A percentile compares a stretch with the other conserved stretches of the same genome.
phyloP scores from a whole-genome alignment of 2,329 filamentous ascomycete species.

The Lasiodiplodia gonubiensis region DNA sequence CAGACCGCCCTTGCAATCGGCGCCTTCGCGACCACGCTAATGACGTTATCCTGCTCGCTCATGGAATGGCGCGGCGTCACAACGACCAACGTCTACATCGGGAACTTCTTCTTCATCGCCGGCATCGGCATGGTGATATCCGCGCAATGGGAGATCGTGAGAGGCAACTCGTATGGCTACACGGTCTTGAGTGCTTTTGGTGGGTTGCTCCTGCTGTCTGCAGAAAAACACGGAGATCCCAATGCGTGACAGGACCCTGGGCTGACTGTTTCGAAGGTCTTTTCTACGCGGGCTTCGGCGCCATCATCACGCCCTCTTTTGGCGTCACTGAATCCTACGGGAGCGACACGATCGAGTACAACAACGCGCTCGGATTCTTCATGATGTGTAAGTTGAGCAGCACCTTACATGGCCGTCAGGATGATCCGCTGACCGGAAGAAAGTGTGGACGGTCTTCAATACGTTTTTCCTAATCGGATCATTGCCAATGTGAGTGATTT shows the following conservation, averaged over 20 bases:
- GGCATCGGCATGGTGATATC: slow-evolving; percentile 60
- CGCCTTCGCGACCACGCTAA: slow-evolving; percentile 61
- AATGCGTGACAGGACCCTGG: not conserved
- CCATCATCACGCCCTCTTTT: slow-evolving; percentile 55
- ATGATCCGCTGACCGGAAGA: not conserved
- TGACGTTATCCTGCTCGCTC: slow-evolving; percentile 59
- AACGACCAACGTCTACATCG: slow-evolving; percentile 59
- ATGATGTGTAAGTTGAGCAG: slow-evolving; percentile 47
- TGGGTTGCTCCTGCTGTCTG: slow-evolving; percentile 31
- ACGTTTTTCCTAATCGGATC: slow-evolving; percentile 55
- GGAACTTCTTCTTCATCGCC: slow-evolving; percentile 60
- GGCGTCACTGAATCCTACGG: slow-evolving; percentile 55
- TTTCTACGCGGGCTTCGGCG: slow-evolving; percentile 58
- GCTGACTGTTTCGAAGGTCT: slow-evolving; percentile 41
- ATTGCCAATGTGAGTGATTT: slow-evolving; percentile 41
- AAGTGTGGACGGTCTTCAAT: slow-evolving; percentile 56
- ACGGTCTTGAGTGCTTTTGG: slow-evolving; percentile 62
- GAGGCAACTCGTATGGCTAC: slow-evolving; percentile 60
- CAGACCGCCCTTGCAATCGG: slow-evolving; percentile 58
- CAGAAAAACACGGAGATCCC: not conserved
- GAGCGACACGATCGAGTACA: slow-evolving; percentile 47
- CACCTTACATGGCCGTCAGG: no score
- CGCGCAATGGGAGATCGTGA: slow-evolving; percentile 62
- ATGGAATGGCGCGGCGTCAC: slow-evolving; percentile 62
- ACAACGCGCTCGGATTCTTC: slow-evolving; percentile 59